These are phyloP conservation scores for Ogataea corticis DNA, from an alignment of 805 yeast genomes.

Conservation along the genomic window DNA sequence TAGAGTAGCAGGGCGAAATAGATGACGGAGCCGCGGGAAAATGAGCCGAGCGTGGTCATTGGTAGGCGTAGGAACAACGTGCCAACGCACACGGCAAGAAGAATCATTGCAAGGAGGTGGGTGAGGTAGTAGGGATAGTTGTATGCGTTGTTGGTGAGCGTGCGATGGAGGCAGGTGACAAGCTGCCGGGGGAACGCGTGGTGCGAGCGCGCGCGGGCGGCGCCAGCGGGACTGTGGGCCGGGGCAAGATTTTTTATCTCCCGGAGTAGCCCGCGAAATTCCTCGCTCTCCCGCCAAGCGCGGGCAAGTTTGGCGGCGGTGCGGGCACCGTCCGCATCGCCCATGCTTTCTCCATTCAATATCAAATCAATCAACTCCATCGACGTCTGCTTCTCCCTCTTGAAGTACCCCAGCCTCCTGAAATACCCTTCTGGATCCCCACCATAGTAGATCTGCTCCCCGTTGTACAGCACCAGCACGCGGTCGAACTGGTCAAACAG, in stretches of 20 bases:
- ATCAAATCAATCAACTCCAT: slow-evolving; percentile 30
- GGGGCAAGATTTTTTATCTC: too few relatives aligned
- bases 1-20: slow-evolving; percentile 60
- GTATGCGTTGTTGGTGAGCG: too few relatives aligned
- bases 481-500: slow-evolving; percentile 65
- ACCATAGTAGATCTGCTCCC: slow-evolving; percentile 68
- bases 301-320: slow-evolving; percentile 51
- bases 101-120: too few relatives aligned
- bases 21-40: slow-evolving; percentile 62
- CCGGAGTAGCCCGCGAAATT: slow-evolving; percentile 24
- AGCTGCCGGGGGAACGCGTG: too few relatives aligned
- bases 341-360: too few relatives aligned
- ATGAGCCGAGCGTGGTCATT: slow-evolving; percentile 53
- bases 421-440: slow-evolving; percentile 56
- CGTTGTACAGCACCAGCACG: slow-evolving; percentile 58
- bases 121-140: too few relatives aligned
- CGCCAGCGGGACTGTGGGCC: too few relatives aligned
- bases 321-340: too few relatives aligned
- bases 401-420: slow-evolving; percentile 22
- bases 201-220: too few relatives aligned
- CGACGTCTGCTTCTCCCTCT: slow-evolving; percentile 26
- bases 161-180: too few relatives aligned
- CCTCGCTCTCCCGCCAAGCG: slow-evolving; percentile 55
- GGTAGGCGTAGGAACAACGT: slow-evolving; percentile 52
- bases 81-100: too few relatives aligned